Evolutionary conservation across 129 eudicot genomes (phyloP).

Genomic region (Deinandra increscens): DNA sequence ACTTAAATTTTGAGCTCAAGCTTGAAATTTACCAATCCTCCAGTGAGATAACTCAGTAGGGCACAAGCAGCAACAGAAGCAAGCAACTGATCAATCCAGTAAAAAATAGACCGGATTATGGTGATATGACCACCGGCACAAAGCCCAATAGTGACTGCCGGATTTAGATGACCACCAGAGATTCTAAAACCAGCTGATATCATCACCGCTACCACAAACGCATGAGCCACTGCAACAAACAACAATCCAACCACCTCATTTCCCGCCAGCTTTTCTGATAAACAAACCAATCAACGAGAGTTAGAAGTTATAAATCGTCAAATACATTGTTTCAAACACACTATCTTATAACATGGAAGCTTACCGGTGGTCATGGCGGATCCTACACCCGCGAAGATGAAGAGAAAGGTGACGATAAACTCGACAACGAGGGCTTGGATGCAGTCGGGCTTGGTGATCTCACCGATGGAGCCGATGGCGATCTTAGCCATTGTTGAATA

Average conservation of each 20-base stretch:
- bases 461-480: slow-evolving; percentile 57
- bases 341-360: not conserved
- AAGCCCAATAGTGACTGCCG: slow-evolving; percentile 85
- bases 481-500: slow-evolving; percentile 58
- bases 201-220: slow-evolving; percentile 77
- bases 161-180: slow-evolving; percentile 86
- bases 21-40: slow-evolving; percentile 70
- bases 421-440: slow-evolving; percentile 80
- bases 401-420: slow-evolving; percentile 78
- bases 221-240: slow-evolving; percentile 76
- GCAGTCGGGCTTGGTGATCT: slow-evolving; percentile 65
- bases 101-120: slow-evolving; percentile 59
- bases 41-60: slow-evolving; percentile 68
- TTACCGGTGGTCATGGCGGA: slow-evolving; percentile 83
- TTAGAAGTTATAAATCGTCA: not conserved
- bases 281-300: not conserved
- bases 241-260: slow-evolving; percentile 64
- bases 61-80: slow-evolving; percentile 92
- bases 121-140: slow-evolving; percentile 82
- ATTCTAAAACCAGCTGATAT: slow-evolving; percentile 73
- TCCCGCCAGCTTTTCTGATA: slow-evolving; percentile 57
- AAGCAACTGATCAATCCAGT: slow-evolving; percentile 76
- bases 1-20: no score
- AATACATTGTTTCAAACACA: no score
- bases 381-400: slow-evolving; percentile 85